Percentiles rank a stretch among this genome's conserved stretches.
Conservation (phyloP, 805 yeast genomes). For the Saturnispora besseyi region DNA sequence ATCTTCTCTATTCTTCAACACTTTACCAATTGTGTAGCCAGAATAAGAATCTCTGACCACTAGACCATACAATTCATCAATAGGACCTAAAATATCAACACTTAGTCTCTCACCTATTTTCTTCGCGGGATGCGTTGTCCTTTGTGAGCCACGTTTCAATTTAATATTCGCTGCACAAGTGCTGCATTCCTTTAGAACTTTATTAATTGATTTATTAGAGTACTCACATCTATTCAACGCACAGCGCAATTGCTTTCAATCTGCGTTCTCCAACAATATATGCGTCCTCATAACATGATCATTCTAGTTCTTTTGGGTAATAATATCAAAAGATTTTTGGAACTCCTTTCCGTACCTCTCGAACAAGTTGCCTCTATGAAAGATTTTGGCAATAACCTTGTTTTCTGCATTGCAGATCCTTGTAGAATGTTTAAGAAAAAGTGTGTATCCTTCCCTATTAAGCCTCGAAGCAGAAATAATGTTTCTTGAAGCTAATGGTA, state of each 20-base stretch:
- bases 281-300: neutral
- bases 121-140: neutral
- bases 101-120: neutral
- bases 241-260: neutral
- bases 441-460: too few relatives aligned
- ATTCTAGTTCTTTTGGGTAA: neutral
- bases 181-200: neutral
- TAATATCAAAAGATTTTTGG: neutral
- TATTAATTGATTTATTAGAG: constrained; percentile 2
- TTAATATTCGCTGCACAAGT: neutral
- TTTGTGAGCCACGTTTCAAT: neutral
- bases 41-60: neutral
- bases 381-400: neutral
- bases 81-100: neutral
- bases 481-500: too few relatives aligned
- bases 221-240: neutral
- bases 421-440: too few relatives aligned
- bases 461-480: neutral
- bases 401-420: too few relatives aligned
- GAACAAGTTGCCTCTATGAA: neutral
- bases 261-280: neutral
- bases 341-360: neutral
- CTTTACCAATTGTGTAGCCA: neutral
- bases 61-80: neutral
- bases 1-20: neutral